phyloP scores from a whole-genome alignment of 371 early-diverging fungal genomes.

The Basidiobolus meristosporus region DNA sequence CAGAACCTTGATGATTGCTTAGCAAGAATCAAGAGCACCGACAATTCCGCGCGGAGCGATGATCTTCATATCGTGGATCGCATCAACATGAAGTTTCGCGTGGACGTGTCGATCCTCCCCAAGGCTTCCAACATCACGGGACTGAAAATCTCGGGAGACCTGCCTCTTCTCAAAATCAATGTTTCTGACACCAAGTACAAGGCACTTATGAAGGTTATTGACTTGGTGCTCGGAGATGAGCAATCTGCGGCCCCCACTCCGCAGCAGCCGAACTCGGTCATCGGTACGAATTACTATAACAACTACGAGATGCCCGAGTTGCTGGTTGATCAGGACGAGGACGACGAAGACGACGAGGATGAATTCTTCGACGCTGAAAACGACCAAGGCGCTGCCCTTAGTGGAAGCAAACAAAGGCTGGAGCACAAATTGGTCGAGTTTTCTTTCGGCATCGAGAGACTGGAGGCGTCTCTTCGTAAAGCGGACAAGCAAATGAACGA shows the following conservation, averaged over 20 bases:
- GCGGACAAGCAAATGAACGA: constrained; percentile 3
- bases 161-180: constrained; percentile 76
- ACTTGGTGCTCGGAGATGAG: constrained; percentile 15
- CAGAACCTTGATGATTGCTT: constrained; percentile 56
- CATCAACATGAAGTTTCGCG: constrained; percentile 62
- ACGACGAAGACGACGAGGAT: constrained; percentile 6
- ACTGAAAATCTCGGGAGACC: constrained; percentile 57
- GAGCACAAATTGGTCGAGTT: constrained; percentile 34
- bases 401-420: no score
- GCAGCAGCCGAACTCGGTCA: not conserved
- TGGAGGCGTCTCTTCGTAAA: constrained; percentile 40
- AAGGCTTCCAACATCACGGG: constrained; percentile 52
- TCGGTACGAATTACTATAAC: no score
- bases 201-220: constrained; percentile 64
- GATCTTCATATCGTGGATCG: constrained; percentile 70
- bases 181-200: constrained; percentile 89
- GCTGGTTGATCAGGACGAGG: not conserved
- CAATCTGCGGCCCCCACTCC: not conserved
- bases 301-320: no score
- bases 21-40: constrained; percentile 24
- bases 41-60: constrained; percentile 11
- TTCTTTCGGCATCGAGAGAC: constrained; percentile 47
- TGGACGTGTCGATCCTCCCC: constrained; percentile 74
- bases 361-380: constrained; percentile 10
- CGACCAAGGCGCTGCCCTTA: not conserved